Base-by-base conservation (phyloP, 345 rosid species). In the Brassica incana region DNA sequence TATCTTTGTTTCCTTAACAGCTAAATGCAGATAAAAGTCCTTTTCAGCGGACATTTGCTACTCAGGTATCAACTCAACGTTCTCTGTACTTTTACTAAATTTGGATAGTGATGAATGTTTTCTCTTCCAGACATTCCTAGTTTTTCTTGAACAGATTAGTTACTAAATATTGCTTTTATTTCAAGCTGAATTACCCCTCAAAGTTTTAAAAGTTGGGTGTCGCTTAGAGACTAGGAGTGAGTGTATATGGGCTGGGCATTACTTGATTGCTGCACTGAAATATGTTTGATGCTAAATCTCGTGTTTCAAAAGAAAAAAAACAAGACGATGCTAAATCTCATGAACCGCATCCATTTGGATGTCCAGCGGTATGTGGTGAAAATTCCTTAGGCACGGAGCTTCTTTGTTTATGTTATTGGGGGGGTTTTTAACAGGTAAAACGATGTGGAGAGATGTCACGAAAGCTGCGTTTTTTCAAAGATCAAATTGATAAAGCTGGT, bases 361-460 rank as follows among this genome's bases (percentile, higher is more conserved):
- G 69, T 74, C 48, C 50, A 69, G n/a, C 0, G 1, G 60, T 45
- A 52, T 35, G 71, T 36, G 16, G 48, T 32, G 61, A 74, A 79
- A 66, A 15, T 16, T 77, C 33, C 38, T 62, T 67, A 20, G 72
- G 67, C 69, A 54, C 30, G 48, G 3, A 58, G 56, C 72, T 62
- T 50, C 7, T 65, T 50, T 79, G 65, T 78, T 75, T 30, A 35
- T 72, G 76, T 84, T 69, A 40, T 30, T 72, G 61, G 68, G 83
- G 75, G 71, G 2, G 68, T 69, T 3, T 69, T 78, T 80, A 62
- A 79, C 81, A 95, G 99, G 97, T 95, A 63, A 95, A 95, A 81
- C 87, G 98, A 65, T 95, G 98, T 30, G 98, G 92, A 61, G 99
- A 95, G 81, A 95, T 92, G 98, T 92, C 97, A 25, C 90, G 99